These are phyloP conservation scores for Helotiales sp. DNA, from an alignment of 2,329 filamentous ascomycete species.

Conservation along the genomic window DNA sequence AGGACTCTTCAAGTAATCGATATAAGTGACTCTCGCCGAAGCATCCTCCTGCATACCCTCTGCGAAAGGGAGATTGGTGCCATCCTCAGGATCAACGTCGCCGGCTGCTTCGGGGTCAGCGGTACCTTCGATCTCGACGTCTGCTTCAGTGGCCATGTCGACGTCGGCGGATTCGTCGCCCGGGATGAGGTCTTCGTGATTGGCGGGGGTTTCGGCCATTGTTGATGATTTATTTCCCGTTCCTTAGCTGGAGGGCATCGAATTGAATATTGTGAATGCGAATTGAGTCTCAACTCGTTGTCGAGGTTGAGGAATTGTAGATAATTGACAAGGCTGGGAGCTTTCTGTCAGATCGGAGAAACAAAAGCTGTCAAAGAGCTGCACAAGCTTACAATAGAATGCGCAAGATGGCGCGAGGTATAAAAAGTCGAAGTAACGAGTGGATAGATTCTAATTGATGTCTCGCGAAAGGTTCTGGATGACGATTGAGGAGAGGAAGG, in stretches of 20 bases:
- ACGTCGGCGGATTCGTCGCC: constrained; percentile 26
- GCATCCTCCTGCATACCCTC: constrained; percentile 23
- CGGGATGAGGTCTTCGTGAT: constrained; percentile 13
- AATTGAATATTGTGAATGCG: not conserved
- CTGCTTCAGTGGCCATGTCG: constrained; percentile 30
- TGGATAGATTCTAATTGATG: no score
- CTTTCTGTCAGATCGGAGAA: no score
- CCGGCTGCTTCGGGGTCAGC: not conserved
- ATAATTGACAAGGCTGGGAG: no score
- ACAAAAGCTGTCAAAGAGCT: no score
- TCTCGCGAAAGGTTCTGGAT: no score
- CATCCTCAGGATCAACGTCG: constrained; percentile 9
- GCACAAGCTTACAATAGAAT: no score
- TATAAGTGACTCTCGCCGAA: constrained; percentile 40
- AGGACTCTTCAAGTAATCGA: constrained; percentile 66
- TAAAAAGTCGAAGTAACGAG: no score
- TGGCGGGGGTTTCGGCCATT: constrained; percentile 27
- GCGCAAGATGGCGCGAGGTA: no score
- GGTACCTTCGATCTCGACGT: constrained; percentile 30
- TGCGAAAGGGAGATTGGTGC: constrained; percentile 23
- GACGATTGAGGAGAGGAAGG: no score
- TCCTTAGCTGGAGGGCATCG: not conserved
- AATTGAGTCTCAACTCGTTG: not conserved
- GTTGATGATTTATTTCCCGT: not conserved
- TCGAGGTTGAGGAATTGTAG: no score